Evolutionary conservation across 2,329 filamentous ascomycete species (phyloP).

Genomic region (Aspergillus fischeri): DNA sequence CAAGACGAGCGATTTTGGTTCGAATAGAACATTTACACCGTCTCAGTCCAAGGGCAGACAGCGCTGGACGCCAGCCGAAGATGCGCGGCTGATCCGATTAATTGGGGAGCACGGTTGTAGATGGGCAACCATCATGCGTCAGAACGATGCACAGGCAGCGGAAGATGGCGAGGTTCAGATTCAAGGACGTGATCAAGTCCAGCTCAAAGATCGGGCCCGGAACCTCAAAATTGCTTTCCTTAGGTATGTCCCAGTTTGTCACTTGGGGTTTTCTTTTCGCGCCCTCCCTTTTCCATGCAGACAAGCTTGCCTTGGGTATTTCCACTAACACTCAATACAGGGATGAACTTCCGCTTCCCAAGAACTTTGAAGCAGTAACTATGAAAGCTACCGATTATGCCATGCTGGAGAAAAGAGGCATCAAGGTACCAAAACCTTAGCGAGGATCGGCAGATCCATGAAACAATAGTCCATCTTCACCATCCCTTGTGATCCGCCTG

Average conservation of each 20-base stretch:
- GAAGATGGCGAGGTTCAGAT: constrained; percentile 31
- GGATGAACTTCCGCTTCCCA: constrained; percentile 32
- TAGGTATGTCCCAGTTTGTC: constrained; percentile 22
- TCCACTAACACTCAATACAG: constrained; percentile 16
- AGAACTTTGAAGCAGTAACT: constrained; percentile 42
- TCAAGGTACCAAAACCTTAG: background rate
- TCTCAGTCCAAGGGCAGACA: background rate
- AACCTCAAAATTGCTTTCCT: constrained; percentile 48
- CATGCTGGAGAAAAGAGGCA: constrained; percentile 8
- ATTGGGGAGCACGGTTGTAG: constrained; percentile 44
- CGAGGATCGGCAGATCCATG: background rate
- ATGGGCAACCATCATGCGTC: constrained; percentile 46
- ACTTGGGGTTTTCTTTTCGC: constrained; percentile 1
- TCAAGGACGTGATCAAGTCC: constrained; percentile 45
- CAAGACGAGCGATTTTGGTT: background rate
- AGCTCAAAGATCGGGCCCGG: constrained; percentile 53
- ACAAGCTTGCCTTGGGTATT: background rate
- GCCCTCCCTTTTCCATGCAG: background rate
- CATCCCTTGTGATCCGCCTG: background rate
- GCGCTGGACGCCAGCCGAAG: constrained; percentile 40
- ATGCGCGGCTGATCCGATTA: constrained; percentile 44
- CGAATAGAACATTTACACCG: background rate
- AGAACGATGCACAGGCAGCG: constrained; percentile 26
- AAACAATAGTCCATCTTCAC: background rate
- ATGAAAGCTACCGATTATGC: constrained; percentile 26